Conservation (phyloP, 1,284 basidiomycete genomes). For the Sparassis latifolia region DNA sequence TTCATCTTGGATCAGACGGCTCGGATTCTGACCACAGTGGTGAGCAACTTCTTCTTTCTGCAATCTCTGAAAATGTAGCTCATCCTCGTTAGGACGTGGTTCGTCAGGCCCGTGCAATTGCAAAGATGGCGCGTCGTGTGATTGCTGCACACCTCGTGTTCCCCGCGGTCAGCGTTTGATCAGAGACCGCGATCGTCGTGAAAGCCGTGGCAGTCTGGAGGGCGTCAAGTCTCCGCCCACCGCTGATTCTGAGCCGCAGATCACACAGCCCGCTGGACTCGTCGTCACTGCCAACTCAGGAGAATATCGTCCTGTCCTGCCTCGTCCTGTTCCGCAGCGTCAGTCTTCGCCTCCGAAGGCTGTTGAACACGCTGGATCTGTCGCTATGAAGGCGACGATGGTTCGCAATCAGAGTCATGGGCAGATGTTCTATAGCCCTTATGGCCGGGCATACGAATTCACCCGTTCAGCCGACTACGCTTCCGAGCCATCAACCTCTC, state of each 20-base stretch:
- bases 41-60: conserved; percentile 15
- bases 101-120: conserved; percentile 31
- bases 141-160: conserved; percentile 45
- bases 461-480: conserved; percentile 23
- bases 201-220: conserved; percentile 2
- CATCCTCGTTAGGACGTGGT: conserved; percentile 21
- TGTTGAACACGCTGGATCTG: conserved; percentile 14
- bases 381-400: conserved; percentile 4
- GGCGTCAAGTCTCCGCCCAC: conserved; percentile 1
- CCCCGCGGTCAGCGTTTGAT: conserved; percentile 10
- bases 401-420: conserved; percentile 34
- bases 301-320: conserved; percentile 27
- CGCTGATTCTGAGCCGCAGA: neutral
- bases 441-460: conserved; percentile 52
- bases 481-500: neutral
- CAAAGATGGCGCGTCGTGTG: conserved; percentile 33
- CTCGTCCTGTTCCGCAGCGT: conserved; percentile 26
- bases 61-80: neutral
- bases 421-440: conserved; percentile 47
- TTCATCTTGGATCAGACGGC: conserved; percentile 34
- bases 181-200: conserved; percentile 7
- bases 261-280: conserved; percentile 21
- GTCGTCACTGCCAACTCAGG: conserved; percentile 20
- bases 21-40: conserved; percentile 48
- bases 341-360: conserved; percentile 26